Evolutionary conservation across 2,329 filamentous ascomycete species (phyloP).

Genomic region (Sporothrix phasma): DNA sequence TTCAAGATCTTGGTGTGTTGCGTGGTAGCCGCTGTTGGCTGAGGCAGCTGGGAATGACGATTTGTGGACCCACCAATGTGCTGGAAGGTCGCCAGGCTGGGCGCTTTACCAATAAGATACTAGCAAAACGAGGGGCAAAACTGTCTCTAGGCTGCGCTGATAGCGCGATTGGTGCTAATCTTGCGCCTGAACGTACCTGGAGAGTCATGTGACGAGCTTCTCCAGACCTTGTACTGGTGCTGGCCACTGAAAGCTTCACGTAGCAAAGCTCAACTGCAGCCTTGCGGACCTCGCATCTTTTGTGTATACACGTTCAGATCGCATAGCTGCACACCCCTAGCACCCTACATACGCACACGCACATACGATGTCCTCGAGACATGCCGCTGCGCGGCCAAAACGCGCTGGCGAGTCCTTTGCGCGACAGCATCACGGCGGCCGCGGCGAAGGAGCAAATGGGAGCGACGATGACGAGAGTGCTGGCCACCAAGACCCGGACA

Average conservation of each 20-base stretch:
- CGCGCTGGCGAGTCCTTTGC: constrained; percentile 73
- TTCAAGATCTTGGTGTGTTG: background rate
- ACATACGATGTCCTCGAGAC: constrained; percentile 44
- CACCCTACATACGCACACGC: too few species aligned
- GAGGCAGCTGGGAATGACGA: constrained; percentile 11
- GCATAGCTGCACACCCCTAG: too few species aligned
- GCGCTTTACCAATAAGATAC: background rate
- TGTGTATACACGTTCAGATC: background rate
- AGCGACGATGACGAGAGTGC: constrained; percentile 31
- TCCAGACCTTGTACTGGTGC: background rate
- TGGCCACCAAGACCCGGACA: constrained; percentile 37
- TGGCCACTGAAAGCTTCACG: background rate
- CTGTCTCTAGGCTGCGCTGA: background rate
- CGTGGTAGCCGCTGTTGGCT: background rate
- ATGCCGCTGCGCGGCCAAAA: constrained; percentile 65
- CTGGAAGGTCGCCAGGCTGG: background rate
- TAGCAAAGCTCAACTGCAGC: background rate
- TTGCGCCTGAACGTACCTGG: background rate
- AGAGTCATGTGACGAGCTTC: background rate
- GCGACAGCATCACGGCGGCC: constrained; percentile 57
- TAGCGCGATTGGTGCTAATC: background rate
- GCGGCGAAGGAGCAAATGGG: constrained; percentile 37
- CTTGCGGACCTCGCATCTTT: background rate
- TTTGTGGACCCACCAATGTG: background rate
- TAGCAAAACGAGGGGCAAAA: constrained; percentile 1